These are phyloP conservation scores for Russula compacta DNA, from an alignment of 768 basidiomycete species.

Conservation along the genomic window DNA sequence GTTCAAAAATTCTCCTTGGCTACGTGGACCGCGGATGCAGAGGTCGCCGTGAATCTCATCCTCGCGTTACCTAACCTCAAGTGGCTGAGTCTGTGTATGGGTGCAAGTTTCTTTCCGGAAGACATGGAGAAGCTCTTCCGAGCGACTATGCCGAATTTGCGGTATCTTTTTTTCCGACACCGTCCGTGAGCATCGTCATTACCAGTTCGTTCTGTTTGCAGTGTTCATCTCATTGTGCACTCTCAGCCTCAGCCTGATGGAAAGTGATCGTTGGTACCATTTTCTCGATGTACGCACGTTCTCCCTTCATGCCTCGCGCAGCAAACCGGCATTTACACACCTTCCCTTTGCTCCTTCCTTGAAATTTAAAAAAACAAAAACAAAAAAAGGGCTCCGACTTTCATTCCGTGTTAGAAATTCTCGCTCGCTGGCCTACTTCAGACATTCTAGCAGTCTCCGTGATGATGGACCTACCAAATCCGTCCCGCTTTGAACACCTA, in stretches of 20 bases:
- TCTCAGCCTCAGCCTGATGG: no score
- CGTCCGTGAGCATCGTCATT: constrained; percentile 47
- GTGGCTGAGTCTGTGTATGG: constrained; percentile 55
- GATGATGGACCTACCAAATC: constrained; percentile 41
- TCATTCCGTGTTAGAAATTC: constrained; percentile 54
- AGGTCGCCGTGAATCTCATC: constrained; percentile 59
- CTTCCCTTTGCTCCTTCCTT: no score
- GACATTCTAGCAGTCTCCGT: constrained; percentile 45
- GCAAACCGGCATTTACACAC: no score
- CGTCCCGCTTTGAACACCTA: no score
- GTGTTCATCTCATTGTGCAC: no score
- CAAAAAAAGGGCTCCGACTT: constrained; percentile 47
- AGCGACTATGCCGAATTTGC: constrained; percentile 38
- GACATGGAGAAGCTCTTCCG: constrained; percentile 65
- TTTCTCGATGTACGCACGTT: neutral
- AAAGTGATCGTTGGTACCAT: no score
- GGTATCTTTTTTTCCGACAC: constrained; percentile 59
- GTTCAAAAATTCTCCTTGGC: constrained; percentile 45
- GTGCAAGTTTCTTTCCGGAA: constrained; percentile 71
- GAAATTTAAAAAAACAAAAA: no score
- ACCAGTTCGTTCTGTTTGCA: no score
- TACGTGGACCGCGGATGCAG: constrained; percentile 62
- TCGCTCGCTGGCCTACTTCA: constrained; percentile 51
- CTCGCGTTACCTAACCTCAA: constrained; percentile 42
- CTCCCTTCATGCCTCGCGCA: neutral